Conservation (phyloP, 192 early-diverging fungal species). For the Podila epicladia region DNA sequence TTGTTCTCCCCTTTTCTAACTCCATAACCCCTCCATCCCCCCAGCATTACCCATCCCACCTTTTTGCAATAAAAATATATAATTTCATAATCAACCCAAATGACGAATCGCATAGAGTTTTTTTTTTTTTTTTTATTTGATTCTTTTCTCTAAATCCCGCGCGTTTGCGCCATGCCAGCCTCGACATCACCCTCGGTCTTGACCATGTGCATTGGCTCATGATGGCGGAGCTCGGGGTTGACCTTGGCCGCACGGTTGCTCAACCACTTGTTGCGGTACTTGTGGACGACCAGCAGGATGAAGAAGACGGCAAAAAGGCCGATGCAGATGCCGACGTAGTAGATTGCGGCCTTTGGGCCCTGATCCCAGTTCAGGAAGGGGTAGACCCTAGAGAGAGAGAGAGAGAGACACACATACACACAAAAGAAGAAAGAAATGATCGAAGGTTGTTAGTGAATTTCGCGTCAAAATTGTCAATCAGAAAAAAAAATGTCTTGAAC, state of each 20-base stretch:
- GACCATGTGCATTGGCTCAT: neutral
- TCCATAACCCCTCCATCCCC: too few relatives aligned
- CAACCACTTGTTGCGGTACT: slow-evolving; percentile 29
- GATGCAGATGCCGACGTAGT: slow-evolving; percentile 27
- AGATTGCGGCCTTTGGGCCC: slow-evolving; percentile 19
- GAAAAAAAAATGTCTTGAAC: neutral
- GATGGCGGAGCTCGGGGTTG: slow-evolving; percentile 9
- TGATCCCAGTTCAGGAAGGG: slow-evolving; percentile 48
- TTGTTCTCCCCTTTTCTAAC: too few relatives aligned
- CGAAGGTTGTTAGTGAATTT: neutral
- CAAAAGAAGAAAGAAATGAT: neutral
- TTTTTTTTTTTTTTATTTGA: neutral
- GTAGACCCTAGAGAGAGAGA: slow-evolving; percentile 19
- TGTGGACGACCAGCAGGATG: slow-evolving; percentile 24
- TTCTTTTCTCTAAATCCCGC: neutral
- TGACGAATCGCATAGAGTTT: neutral
- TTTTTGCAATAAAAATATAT: neutral
- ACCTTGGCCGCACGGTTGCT: slow-evolving; percentile 6
- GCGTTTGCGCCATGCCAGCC: neutral
- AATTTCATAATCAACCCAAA: too few relatives aligned
- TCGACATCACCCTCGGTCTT: neutral
- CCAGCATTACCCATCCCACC: neutral
- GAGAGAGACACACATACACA: neutral
- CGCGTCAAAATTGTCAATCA: neutral
- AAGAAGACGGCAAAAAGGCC: slow-evolving; percentile 24